Base-by-base conservation (phyloP, 805 yeast genomes). In the Yarrowia porcina region DNA sequence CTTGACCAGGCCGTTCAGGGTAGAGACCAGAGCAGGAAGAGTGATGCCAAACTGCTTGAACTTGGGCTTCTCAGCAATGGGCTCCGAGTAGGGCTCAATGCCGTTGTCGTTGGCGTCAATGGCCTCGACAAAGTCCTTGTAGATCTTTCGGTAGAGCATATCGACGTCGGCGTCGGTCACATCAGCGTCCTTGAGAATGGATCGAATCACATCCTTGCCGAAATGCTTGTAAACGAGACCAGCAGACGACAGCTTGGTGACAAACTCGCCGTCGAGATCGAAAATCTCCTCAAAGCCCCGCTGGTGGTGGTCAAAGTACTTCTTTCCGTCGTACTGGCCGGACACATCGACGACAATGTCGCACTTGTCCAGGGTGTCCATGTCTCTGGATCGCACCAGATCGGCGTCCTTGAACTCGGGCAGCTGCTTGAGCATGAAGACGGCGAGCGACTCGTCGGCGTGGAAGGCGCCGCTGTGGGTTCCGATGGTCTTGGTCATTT, bases 101-200 rank as follows among this genome's bases (percentile, higher is more conserved):
- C 99, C 99, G 71, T 94, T 94, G 74, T 94, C 99, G 71, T 92
- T 90, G 63, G 97, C 99, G 75, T 92, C 99, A 33, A 94, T 80
- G 10, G 97, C 86, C 75, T 94, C 98, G 64, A 94, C 79, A 70
- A 94, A 90, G 66, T 88, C 93, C 64, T 83, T 82, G 77, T 94
- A 94, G n/a, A 93, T 79, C 73, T 88, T 89, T 39, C 80, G 79
- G 73, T 87, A 90, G 49, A 94, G 77, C 32, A 85, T 74, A 20
- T 87, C 88, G 38, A 89, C 75, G n/a, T 81, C 79, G 3, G 75
- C 68, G 2, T 71, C 69, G 9, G 72, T 69, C 11, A 70, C 67
- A 15, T 77, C 76, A 7, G 70, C 64, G 3, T 75, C 77, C 23
- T 79, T 76, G 63, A 86, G 75, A 20, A 82, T 75, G 63, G 83